phyloP scores from a whole-genome alignment of 1,139 yeast genomes.

The Suhomyces bolitotheri region DNA sequence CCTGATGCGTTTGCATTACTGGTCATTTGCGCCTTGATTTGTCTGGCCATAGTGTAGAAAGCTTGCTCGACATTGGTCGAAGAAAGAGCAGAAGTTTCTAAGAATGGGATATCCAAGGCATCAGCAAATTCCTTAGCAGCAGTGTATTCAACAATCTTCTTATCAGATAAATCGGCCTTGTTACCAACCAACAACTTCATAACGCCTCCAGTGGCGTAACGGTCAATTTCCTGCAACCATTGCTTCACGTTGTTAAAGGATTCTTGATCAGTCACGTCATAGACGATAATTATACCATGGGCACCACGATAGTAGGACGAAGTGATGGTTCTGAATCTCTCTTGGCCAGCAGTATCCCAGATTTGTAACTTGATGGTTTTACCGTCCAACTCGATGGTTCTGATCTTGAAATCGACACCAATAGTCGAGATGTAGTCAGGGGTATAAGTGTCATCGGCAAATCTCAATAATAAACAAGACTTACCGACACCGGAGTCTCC shows the following conservation, averaged over 20 bases:
- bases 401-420: constrained; percentile 97
- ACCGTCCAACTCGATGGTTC: constrained; percentile 95
- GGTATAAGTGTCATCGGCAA: constrained; percentile 96
- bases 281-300: constrained; percentile 95
- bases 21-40: constrained; percentile 95
- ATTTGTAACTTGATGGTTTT: constrained; percentile 96
- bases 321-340: constrained; percentile 95
- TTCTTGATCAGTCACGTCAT: constrained; percentile 98
- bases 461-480: constrained; percentile 89
- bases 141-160: constrained; percentile 93
- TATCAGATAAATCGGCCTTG: constrained; percentile 91
- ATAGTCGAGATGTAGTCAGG: constrained; percentile 96
- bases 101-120: constrained; percentile 89
- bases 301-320: constrained; percentile 98
- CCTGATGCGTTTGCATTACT: constrained; percentile 48
- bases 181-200: constrained; percentile 95
- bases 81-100: constrained; percentile 94
- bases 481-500: constrained; percentile 99
- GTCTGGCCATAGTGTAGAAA: constrained; percentile 97
- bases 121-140: constrained; percentile 98
- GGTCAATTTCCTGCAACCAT: constrained; percentile 98
- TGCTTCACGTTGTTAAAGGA: constrained; percentile 96
- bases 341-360: constrained; percentile 99
- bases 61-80: constrained; percentile 98
- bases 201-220: constrained; percentile 97